These are phyloP conservation scores for Backusella macrospora DNA, from an alignment of 192 early-diverging fungal genomes.

Conservation along the genomic window DNA sequence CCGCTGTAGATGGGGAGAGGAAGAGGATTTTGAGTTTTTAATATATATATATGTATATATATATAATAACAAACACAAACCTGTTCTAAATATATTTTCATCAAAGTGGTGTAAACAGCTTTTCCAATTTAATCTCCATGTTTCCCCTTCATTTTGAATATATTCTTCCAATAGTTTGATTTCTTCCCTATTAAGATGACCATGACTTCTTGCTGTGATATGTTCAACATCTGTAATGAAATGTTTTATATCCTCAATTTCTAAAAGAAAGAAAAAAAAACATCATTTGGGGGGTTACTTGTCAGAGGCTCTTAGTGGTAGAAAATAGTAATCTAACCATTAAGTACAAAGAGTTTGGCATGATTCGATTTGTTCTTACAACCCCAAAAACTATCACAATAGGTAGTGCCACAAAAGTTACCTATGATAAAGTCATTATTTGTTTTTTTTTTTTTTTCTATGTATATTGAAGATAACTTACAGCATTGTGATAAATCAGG, in stretches of 20 bases:
- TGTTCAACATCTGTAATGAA: neutral
- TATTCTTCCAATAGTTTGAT: conserved; percentile 1
- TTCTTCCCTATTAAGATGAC: neutral
- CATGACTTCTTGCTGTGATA: conserved; percentile 7
- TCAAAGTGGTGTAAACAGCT: neutral
- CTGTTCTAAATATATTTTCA: conserved; percentile 14
- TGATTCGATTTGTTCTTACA: neutral
- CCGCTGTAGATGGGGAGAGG: neutral
- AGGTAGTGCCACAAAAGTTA: conserved; percentile 4
- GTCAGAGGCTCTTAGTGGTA: too few species aligned
- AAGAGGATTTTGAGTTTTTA: too few species aligned
- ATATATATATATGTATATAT: neutral
- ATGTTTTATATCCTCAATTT: neutral
- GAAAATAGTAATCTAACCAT: neutral
- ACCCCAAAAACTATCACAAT: conserved; percentile 10
- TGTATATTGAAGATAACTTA: neutral
- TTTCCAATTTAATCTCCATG: neutral
- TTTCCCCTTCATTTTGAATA: neutral
- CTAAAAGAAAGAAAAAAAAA: too few species aligned
- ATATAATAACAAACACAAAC: neutral
- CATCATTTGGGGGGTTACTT: too few species aligned
- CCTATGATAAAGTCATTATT: too few species aligned
- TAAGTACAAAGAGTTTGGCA: conserved; percentile 8
- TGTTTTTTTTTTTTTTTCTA: neutral
- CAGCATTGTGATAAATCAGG: conserved; percentile 10